Evolutionary conservation across 306 rosid species (phyloP), one percentile per base, ranked within the genome.

Genomic region (Castanospermum australe): DNA sequence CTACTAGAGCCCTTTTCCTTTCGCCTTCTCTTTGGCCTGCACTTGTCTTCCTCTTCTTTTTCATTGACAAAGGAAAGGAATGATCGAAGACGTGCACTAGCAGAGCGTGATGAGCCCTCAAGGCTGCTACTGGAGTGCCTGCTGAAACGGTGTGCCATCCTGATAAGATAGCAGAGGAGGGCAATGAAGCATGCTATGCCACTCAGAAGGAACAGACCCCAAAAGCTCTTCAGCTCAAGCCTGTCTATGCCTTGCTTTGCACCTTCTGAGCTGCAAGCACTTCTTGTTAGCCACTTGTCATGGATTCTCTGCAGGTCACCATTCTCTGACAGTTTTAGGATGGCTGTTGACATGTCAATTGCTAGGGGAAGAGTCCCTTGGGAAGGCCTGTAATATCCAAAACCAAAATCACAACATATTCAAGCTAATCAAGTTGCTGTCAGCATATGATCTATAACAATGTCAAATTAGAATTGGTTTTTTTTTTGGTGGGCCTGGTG

Each of bases 271-370:
- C 88, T 88, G 82, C 97, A 92, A 4, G 94, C 87, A 62, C 86
- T 92, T 79, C 86, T 78, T 60, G 39, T 48, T 10, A 92, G 89
- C 97, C 96, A 92, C 73, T 92, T 92, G 81, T 92, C 97, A 55
- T 87, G 96, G 72, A 90, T 90, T 81, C 92, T 89, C 54, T 92
- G 89, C 2, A 92, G 87, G 44, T 89, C 96, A 21, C 97, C 96
- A 28, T 55, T 86, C 48, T 92, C 97, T 2, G 92, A 89, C 28
- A 92, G 88, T 77, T 56, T 86, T 66, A 92, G 72, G 17, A 89
- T 51, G 17, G 96, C 96, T 1, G 88, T 88, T n/a, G 96, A 91
- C 90, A 90, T 18, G 82, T 93, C 97, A 25, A 89, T 80, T 51
- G 97, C 92, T 67, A 93, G 70, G 7, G 97, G 96, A 15, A n/a